Base-by-base conservation (phyloP, 1,284 basidiomycete species). In the Ceratobasidium sp. region DNA sequence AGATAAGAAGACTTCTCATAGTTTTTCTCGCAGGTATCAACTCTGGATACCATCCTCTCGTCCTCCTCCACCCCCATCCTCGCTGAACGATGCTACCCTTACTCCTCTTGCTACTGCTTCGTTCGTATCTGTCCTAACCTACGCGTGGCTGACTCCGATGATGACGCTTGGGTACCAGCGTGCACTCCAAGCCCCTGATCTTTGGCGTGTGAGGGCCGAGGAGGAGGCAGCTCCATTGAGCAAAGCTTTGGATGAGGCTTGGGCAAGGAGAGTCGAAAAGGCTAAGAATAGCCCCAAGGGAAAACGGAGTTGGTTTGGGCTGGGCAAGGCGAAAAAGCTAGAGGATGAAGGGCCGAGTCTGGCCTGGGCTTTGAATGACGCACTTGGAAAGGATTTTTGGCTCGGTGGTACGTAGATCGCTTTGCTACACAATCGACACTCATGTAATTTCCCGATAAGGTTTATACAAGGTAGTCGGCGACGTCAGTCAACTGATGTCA, bases 91-190 rank as follows among this genome's bases (percentile, higher is more conserved):
- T 76, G 89, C 89, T 1, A 78, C 83, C 2, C 84, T 86, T 45
- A 88, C 87, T 32, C 89, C 89, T 0, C 80, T 90, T n/a, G 85
- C 84, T 0, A 80, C 80, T 14, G 88, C 88, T 1, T 87, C 85
- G 18, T 78, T 88, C 16, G 76, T 90, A 14, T 87, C 87, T 8
- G 80, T 85, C 28, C 80, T 92, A 34, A 88, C 88, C 0, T 92
- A 86, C 76, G 77, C 83, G 50, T 90, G 88, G 88, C 87, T 87
- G 65, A 88, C 88, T 0, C 89, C 89, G 0, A 83, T 93, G 64
- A 91, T 93, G 88, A 85, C 85, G 65, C 81, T 89, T 21, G 88
- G 88, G 0, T 92, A 89, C 78, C 88, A 90, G 77, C 83, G 91
- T 30, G 88, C 89, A 0, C 82, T 92, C 0, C 89, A 91, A 78